These are phyloP conservation scores for Mallotus repandus DNA, from an alignment of 441 rosid genomes.

Conservation along the genomic window DNA sequence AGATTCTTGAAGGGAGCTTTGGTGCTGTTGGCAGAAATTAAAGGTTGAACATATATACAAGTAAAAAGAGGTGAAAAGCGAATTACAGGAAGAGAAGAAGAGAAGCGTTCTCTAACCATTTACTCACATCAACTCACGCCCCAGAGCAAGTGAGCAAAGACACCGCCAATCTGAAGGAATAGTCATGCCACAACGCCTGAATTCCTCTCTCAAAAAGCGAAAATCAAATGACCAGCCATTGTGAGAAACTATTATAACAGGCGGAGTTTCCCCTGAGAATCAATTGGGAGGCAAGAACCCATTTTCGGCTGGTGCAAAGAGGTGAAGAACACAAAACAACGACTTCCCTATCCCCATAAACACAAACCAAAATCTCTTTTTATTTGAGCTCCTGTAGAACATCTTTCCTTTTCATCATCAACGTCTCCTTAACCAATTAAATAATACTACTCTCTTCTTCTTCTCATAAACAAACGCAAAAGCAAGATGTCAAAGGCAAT, in stretches of 20 bases:
- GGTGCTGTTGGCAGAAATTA: slow-evolving; percentile 37
- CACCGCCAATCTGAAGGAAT: slow-evolving; percentile 59
- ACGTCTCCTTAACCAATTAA: no score
- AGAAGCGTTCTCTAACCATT: not conserved
- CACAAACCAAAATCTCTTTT: no score
- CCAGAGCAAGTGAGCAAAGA: slow-evolving; percentile 50
- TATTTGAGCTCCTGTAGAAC: no score
- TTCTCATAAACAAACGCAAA: no score
- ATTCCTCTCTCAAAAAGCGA: slow-evolving; percentile 57
- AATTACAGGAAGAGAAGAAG: not conserved
- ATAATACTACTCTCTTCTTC: no score
- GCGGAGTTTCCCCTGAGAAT: no score
- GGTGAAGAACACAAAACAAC: no score
- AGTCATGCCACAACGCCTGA: slow-evolving; percentile 50
- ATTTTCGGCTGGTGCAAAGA: no score
- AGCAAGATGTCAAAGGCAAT: no score
- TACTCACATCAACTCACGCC: slow-evolving; percentile 23
- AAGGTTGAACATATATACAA: not conserved
- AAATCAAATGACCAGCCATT: slow-evolving; percentile 63
- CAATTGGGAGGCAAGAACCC: no score
- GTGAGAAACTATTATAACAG: slow-evolving; percentile 53
- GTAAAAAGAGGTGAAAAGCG: not conserved
- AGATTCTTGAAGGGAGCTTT: slow-evolving; percentile 32
- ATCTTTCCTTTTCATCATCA: no score
- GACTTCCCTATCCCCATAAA: no score